Conservation (phyloP, 371 early-diverging fungal species). For the Nematocida ausubeli region DNA sequence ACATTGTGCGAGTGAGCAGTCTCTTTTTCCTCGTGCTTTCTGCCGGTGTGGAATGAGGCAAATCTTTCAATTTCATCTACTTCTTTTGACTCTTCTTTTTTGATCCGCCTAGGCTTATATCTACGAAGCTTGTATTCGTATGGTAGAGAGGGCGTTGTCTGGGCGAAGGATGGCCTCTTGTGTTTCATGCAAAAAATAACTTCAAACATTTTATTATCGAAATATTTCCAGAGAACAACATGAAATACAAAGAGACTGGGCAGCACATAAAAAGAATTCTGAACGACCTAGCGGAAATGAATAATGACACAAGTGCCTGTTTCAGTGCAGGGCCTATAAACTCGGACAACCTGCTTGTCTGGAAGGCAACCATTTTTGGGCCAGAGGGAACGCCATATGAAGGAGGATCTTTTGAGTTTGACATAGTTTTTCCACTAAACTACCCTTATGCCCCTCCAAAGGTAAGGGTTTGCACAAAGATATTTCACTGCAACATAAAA, state of each 20-base stretch:
- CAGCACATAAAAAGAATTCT: slow-evolving; percentile 60
- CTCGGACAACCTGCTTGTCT: slow-evolving; percentile 72
- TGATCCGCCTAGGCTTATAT: slow-evolving; percentile 56
- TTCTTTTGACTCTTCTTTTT: slow-evolving; percentile 61
- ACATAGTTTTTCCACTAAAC: slow-evolving; percentile 78
- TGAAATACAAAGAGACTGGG: slow-evolving; percentile 53
- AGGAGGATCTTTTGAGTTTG: slow-evolving; percentile 82
- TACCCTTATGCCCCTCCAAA: slow-evolving; percentile 98
- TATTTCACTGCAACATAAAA: slow-evolving; percentile 96
- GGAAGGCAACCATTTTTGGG: slow-evolving; percentile 73
- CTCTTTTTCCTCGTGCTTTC: slow-evolving; percentile 39
- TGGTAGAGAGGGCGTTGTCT: slow-evolving; percentile 18
- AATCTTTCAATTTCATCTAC: slow-evolving; percentile 65
- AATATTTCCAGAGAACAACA: slow-evolving; percentile 19
- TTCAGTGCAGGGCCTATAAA: slow-evolving; percentile 72
- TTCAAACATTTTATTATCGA: slow-evolving; percentile 35
- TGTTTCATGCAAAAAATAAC: slow-evolving; percentile 51
- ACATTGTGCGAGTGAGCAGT: slow-evolving; percentile 49
- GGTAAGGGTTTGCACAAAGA: slow-evolving; percentile 79
- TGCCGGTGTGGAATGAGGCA: slow-evolving; percentile 49
- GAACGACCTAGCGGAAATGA: slow-evolving; percentile 73
- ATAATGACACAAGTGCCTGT: slow-evolving; percentile 71
- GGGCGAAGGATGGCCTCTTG: background rate
- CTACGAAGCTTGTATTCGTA: slow-evolving; percentile 66
- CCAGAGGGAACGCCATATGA: slow-evolving; percentile 79